phyloP scores from a whole-genome alignment of 371 early-diverging fungal genomes.

The Apophysomyces sp. region DNA sequence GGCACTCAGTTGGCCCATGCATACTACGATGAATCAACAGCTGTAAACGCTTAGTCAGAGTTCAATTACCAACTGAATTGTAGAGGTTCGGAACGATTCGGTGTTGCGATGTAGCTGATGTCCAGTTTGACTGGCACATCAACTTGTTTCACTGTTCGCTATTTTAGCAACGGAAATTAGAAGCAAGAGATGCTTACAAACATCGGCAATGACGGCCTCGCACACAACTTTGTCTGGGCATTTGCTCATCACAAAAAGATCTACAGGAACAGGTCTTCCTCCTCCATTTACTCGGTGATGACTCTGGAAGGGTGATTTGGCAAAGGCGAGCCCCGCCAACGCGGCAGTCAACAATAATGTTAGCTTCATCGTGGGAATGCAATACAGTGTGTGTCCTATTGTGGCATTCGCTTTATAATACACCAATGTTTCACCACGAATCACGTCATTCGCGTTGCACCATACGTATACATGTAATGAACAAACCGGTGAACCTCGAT shows the following conservation, averaged over 20 bases:
- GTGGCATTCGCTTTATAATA: neutral
- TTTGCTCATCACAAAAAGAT: slow-evolving; percentile 52
- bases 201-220: slow-evolving; percentile 35
- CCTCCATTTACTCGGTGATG: neutral
- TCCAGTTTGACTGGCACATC: slow-evolving; percentile 21
- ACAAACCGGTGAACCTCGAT: no score
- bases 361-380: neutral
- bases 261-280: slow-evolving; percentile 22
- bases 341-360: neutral
- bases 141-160: slow-evolving; percentile 7
- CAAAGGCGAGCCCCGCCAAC: neutral
- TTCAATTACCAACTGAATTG: slow-evolving; percentile 25
- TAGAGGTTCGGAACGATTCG: slow-evolving; percentile 12
- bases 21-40: no score
- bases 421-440: neutral
- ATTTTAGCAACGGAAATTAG: neutral
- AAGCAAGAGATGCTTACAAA: slow-evolving; percentile 31
- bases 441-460: neutral
- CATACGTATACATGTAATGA: neutral
- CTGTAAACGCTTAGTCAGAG: no score
- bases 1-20: slow-evolving; percentile 49
- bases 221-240: slow-evolving; percentile 51
- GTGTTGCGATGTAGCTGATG: slow-evolving; percentile 25
- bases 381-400: neutral
- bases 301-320: neutral